Base-by-base conservation (phyloP, 805 yeast species). In the Metahyphopichia silvanorum region DNA sequence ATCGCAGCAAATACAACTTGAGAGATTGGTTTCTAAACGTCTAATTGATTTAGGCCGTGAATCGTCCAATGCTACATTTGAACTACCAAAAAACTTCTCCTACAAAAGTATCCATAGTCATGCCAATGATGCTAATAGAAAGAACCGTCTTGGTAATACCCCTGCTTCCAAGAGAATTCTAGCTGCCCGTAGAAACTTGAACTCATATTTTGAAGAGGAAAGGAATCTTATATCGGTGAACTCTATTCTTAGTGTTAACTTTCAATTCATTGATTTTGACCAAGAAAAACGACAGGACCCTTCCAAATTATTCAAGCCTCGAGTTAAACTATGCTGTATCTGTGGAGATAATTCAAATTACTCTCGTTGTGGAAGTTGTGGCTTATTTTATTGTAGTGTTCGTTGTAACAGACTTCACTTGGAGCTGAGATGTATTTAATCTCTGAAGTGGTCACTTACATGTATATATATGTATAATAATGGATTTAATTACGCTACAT, bases 161-260 rank as follows among this genome's bases (percentile, higher is more conserved):
- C 71, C 71, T 6, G 51, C 68, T 9, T 63, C 73, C 4, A 66
- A 66, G 45, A 55, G 51, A 30, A 65, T 67, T 13, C 42, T 67
- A 19, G 60, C 71, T 17, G 70, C 72, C 1, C 48, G 65, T 20
- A 49, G 73, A 24, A 67, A 64, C 45, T 56, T 67, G 43, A 64
- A 61, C 35, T 60, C 57, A 57, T 66, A 66, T 39, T 66, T 66
- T 35, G 73, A 67, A 45, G 72, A 67, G 40, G 73, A 67, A 38
- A 47, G 69, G 19, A 66, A 67, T 46, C 52, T 65, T 43, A 60
- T 67, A 8, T 55, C 69, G 15, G 54, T 66, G 31, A 67, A 67
- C 43, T 48, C 69, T 19, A 66, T 67, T n/a, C 51, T 66, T 33
- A 55, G 55, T 27, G 52, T 62, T 28, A 64, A 63, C 40, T 67